Base-by-base conservation (phyloP, 306 rosid species). In the Quercus ilex region DNA sequence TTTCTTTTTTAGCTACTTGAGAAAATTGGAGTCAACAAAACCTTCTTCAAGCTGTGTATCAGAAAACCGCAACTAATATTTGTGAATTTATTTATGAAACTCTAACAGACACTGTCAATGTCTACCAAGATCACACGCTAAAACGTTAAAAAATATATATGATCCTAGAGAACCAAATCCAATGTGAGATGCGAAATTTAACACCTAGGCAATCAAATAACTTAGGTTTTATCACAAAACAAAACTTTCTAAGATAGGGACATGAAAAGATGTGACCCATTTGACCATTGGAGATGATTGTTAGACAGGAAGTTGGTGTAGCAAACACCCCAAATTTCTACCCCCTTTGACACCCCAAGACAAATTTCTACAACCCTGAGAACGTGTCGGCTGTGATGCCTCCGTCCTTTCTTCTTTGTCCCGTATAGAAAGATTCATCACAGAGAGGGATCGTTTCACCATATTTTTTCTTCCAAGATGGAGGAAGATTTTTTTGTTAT, bases 251-350 rank as follows among this genome's bases (percentile, higher is more conserved):
- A 33, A 75, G 86, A 88, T 33, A 65, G 51, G 70, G 79, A 76
- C 81, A 79, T 63, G 78, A 77, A 63, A 83, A 82, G 79, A 74
- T 74, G 82, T 81, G 84, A 82, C 82, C 14, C 75, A 49, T 53
- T 83, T 83, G 89, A 85, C 80, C 81, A 35, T 75, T 21, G 33
- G 80, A 75, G 56, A 75, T 55, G 85, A n/a, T 80, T 62, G 85
- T 88, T 84, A 82, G 92, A 76, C 80, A 82, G 75, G 81, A 88
- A 85, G 89, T 88, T 84, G 92, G 88, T 88, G 90, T 35, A 82
- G 85, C 94, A 81, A 85, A 77, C 90, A 75, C 81, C 81, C 88
- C 68, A 86, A 80, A 79, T 58, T 57, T 80, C 82, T 75, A 46
- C 71, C 52, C 67, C 38, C 57, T 75, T 86, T 38, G 80, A 74